Conservation (phyloP, 2,329 filamentous ascomycete species). For the Microcyclosporella mali region DNA sequence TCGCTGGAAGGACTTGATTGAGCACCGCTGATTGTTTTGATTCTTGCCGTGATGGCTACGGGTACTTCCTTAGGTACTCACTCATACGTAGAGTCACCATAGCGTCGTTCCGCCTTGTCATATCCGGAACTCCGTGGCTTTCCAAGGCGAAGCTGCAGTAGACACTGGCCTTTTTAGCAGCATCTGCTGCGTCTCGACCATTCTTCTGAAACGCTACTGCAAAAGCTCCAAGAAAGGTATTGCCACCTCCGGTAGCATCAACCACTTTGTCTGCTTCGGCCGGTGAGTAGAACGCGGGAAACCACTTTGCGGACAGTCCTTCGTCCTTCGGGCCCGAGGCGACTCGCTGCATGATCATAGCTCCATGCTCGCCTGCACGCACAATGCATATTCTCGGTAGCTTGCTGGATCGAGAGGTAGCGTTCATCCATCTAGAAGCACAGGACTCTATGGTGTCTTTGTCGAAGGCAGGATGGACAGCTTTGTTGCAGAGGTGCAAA, state of each 20-base stretch:
- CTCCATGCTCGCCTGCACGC: slow-evolving; percentile 23
- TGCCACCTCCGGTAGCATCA: slow-evolving; percentile 27
- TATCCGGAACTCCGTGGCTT: slow-evolving; percentile 26
- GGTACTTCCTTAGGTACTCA: slow-evolving; percentile 5
- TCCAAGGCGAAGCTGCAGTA: slow-evolving; percentile 27
- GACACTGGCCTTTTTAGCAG: slow-evolving; percentile 24
- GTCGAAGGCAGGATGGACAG: slow-evolving; percentile 7
- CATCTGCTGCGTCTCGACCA: slow-evolving; percentile 14
- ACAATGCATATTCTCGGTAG: slow-evolving; percentile 17
- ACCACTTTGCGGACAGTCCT: slow-evolving; percentile 14
- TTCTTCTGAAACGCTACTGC: slow-evolving; percentile 22
- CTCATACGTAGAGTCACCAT: slow-evolving; percentile 37
- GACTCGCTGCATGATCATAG: slow-evolving; percentile 15
- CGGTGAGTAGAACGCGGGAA: slow-evolving; percentile 17
- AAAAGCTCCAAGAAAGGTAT: slow-evolving; percentile 28
- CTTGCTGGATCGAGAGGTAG: slow-evolving; percentile 3
- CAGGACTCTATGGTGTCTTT: slow-evolving; percentile 17
- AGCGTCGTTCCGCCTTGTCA: slow-evolving; percentile 49
- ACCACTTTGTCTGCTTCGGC: slow-evolving; percentile 17
- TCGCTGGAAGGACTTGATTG: too few relatives aligned
- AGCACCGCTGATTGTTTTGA: too few relatives aligned
- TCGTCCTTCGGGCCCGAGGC: background rate
- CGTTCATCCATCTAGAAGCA: slow-evolving; percentile 16
- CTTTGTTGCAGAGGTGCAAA: slow-evolving; percentile 17
- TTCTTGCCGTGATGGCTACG: too few relatives aligned